Conservation (phyloP, 176 grass and related monocot genomes). For the Zizania latifolia region DNA sequence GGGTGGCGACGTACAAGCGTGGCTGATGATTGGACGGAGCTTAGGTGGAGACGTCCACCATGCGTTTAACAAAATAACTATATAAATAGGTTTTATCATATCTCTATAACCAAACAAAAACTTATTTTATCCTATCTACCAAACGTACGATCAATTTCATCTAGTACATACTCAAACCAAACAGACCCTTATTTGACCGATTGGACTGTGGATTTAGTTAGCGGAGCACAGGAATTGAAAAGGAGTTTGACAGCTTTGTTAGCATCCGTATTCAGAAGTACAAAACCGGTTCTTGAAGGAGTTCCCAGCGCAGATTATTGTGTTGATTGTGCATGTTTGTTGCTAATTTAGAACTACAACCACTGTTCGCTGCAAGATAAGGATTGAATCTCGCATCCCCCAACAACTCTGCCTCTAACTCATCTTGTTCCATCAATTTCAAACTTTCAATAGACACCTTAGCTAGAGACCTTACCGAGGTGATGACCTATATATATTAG, state of each 20-base stretch:
- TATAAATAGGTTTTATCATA: too few species aligned
- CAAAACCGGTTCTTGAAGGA: not conserved
- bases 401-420: not conserved
- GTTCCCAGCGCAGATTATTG: too few species aligned
- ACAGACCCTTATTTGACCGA: not conserved
- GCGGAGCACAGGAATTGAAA: not conserved
- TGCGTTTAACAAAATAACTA: too few species aligned
- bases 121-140: too few species aligned
- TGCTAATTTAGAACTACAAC: not conserved
- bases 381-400: not conserved
- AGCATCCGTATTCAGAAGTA: not conserved
- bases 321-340: not conserved
- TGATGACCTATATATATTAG: not conserved
- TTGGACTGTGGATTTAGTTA: not conserved
- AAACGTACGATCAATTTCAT: too few species aligned
- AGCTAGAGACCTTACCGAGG: constrained; percentile 18
- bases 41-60: too few species aligned
- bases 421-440: too few species aligned
- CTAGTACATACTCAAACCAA: too few species aligned
- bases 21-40: too few species aligned
- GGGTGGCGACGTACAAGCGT: too few species aligned
- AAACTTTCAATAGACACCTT: too few species aligned
- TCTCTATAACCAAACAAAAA: too few species aligned
- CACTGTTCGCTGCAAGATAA: not conserved
- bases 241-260: not conserved